A percentile compares a stretch with the other conserved stretches of the same genome.
Evolutionary conservation across 192 early-diverging fungal species (phyloP).

Genomic region (Coemansia sp.): DNA sequence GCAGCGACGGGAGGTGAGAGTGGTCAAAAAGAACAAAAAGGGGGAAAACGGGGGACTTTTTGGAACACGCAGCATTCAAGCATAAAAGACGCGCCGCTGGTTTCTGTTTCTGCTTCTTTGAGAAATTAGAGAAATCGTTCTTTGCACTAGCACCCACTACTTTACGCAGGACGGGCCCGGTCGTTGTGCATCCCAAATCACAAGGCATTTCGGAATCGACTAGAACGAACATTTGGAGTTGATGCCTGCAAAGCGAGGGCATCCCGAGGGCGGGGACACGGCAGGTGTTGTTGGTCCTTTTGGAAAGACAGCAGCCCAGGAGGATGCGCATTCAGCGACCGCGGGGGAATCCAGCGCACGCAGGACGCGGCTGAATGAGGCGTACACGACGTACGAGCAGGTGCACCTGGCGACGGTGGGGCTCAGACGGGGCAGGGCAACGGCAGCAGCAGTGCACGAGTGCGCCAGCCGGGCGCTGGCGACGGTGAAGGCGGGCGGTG

Average conservation of each 20-base stretch:
- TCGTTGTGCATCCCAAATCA: too few species aligned
- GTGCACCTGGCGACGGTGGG: conserved; percentile 29
- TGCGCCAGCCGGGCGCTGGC: conserved; percentile 20
- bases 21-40: too few species aligned
- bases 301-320: not conserved
- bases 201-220: too few species aligned
- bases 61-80: too few species aligned
- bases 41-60: too few species aligned
- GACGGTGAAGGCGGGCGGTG: not conserved
- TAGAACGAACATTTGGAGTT: not conserved
- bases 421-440: conserved; percentile 3
- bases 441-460: conserved; percentile 10
- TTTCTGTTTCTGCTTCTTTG: too few species aligned
- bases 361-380: not conserved
- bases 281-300: too few species aligned
- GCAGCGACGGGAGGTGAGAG: not conserved
- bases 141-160: too few species aligned
- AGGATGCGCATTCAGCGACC: too few species aligned
- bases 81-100: too few species aligned
- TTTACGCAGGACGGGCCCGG: too few species aligned
- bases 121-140: too few species aligned
- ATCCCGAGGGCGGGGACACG: conserved; percentile 14
- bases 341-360: conserved; percentile 1
- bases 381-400: conserved; percentile 39
- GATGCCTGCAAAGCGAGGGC: conserved; percentile 20